Percentiles rank a stretch among this genome's conserved stretches.
phyloP scores from a whole-genome alignment of 2,329 filamentous ascomycete species.

The Pleoardoris graminearum region DNA sequence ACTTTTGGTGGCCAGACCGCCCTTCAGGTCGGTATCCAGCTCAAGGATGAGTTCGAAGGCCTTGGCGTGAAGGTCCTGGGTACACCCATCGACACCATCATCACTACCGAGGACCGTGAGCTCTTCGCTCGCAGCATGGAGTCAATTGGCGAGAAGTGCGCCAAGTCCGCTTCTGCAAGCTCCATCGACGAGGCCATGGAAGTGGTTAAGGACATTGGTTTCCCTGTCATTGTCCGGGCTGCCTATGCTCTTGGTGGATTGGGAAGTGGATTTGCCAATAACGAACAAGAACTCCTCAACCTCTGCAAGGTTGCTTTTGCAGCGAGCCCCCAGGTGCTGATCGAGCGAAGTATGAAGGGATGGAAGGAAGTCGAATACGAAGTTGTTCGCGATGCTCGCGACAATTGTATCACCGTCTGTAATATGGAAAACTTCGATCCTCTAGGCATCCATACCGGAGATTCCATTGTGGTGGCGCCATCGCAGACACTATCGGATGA shows the following conservation, averaged over 20 bases:
- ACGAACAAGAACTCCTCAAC: conserved; percentile 78
- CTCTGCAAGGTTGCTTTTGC: conserved; percentile 95
- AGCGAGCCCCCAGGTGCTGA: conserved; percentile 91
- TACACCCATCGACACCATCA: conserved; percentile 96
- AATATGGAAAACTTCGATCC: conserved; percentile 99
- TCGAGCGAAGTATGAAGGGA: conserved; percentile 98
- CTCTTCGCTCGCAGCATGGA: conserved; percentile 98
- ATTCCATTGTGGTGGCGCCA: conserved; percentile 96
- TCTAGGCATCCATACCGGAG: conserved; percentile 94
- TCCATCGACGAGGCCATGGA: conserved; percentile 84
- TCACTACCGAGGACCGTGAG: conserved; percentile 97
- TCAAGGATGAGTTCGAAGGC: conserved; percentile 93
- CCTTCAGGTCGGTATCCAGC: conserved; percentile 92
- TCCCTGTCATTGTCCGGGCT: conserved; percentile 94
- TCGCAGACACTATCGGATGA: conserved; percentile 96
- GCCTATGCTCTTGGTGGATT: conserved; percentile 95
- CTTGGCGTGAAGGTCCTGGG: conserved; percentile 94
- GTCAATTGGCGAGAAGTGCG: conserved; percentile 95
- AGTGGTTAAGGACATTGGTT: conserved; percentile 90
- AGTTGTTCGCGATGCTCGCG: conserved; percentile 89
- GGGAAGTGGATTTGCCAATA: conserved; percentile 91
- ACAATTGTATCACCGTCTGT: conserved; percentile 99
- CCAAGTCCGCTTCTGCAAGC: conserved; percentile 92
- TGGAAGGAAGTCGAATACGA: conserved; percentile 99
- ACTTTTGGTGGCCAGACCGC: conserved; percentile 98